phyloP scores from a whole-genome alignment of 371 early-diverging fungal genomes.

The Chytridium lagenaria region DNA sequence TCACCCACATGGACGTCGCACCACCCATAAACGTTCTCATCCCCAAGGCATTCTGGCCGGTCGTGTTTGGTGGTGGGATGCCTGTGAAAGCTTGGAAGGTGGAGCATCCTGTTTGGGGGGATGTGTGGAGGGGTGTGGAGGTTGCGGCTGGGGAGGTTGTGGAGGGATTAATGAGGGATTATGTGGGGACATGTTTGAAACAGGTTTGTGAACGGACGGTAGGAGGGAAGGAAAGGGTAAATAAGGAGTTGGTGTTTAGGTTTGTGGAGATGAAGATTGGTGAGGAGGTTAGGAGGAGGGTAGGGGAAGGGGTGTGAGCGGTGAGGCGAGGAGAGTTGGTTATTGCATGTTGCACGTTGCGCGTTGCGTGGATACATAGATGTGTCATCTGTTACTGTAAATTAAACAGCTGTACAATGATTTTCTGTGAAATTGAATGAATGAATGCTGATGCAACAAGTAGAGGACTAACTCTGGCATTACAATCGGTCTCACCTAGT shows the following conservation, averaged over 20 bases:
- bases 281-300: background rate
- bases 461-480: no score
- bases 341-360: no score
- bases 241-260: conserved; percentile 10
- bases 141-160: background rate
- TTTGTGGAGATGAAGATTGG: conserved; percentile 7
- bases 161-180: background rate
- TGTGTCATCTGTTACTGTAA: no score
- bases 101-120: background rate
- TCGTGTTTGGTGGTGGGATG: background rate
- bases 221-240: background rate
- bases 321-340: no score
- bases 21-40: background rate
- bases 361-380: no score
- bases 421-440: no score
- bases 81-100: background rate
- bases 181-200: background rate
- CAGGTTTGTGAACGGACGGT: background rate
- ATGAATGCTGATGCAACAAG: no score
- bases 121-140: background rate
- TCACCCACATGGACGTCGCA: background rate
- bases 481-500: no score
- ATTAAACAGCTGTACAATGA: no score
- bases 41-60: conserved; percentile 1
- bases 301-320: no score